These are phyloP conservation scores for Chenopodium quinoa DNA, from an alignment of 148 eudicot species.

Conservation along the genomic window DNA sequence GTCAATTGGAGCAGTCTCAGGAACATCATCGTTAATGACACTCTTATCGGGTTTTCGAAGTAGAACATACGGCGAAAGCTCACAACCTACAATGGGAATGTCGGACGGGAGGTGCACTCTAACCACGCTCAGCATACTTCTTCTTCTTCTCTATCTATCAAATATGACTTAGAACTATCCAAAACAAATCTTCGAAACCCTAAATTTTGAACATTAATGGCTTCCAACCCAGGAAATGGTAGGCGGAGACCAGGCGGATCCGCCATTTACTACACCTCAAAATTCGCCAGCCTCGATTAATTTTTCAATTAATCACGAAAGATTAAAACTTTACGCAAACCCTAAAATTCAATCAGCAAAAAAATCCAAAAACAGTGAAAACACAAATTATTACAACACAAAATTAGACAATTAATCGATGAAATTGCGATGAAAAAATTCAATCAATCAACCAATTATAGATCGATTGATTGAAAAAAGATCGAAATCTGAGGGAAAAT, in stretches of 20 bases:
- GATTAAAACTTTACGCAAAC: neutral
- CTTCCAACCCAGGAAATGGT: constrained; percentile 18
- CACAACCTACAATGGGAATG: constrained; percentile 95
- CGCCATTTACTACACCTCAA: constrained; percentile 64
- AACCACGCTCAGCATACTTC: constrained; percentile 78
- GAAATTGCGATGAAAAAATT: neutral
- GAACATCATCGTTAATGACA: constrained; percentile 66
- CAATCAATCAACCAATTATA: constrained; percentile 1
- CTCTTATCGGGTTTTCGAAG: constrained; percentile 65
- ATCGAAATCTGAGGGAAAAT: constrained; percentile 14
- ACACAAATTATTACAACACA: neutral
- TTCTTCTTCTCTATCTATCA: constrained; percentile 28
- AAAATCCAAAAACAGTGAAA: neutral
- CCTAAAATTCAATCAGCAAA: constrained; percentile 12
- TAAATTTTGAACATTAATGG: constrained; percentile 8
- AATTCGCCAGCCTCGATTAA: constrained; percentile 66
- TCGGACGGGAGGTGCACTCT: constrained; percentile 96
- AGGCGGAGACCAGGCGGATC: constrained; percentile 71
- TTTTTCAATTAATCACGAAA: constrained; percentile 1
- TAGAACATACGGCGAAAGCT: constrained; percentile 85
- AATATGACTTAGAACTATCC: neutral
- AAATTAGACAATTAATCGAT: neutral
- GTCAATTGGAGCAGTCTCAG: constrained; percentile 69
- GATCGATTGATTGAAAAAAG: constrained; percentile 26
- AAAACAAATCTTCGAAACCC: constrained; percentile 20